Conservation (phyloP, 2,329 filamentous ascomycete species). For the Pestalotiopsis sp. region DNA sequence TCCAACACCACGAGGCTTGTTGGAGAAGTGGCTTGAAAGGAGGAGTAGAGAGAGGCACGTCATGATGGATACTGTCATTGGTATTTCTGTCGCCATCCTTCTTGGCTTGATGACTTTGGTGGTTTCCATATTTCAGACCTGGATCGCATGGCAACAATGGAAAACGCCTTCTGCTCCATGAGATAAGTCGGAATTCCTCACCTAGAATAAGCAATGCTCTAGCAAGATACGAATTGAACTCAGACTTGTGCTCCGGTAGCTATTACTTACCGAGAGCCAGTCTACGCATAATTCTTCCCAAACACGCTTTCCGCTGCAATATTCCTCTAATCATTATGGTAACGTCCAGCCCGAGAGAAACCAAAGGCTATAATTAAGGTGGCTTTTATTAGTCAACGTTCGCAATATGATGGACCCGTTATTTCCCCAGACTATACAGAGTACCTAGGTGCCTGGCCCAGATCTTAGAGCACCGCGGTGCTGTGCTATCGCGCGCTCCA, state of each 20-base stretch:
- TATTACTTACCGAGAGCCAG: no score
- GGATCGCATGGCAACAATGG: constrained; percentile 1
- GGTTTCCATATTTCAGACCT: background rate
- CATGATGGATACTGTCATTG: background rate
- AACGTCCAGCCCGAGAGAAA: no score
- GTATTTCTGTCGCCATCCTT: background rate
- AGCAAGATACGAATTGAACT: no score
- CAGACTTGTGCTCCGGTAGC: no score
- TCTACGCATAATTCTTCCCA: no score
- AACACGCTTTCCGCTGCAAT: no score
- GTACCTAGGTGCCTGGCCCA: no score
- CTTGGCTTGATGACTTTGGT: background rate
- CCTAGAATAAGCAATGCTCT: no score
- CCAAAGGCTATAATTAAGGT: no score
- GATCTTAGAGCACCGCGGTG: background rate
- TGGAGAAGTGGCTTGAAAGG: background rate
- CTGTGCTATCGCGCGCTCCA: background rate
- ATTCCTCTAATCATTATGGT: no score
- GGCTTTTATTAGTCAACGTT: background rate
- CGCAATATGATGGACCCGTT: background rate
- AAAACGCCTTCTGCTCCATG: background rate
- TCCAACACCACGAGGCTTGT: background rate
- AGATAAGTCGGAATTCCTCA: background rate
- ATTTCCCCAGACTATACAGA: background rate
- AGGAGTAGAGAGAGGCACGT: background rate